Evolutionary conservation across 768 basidiomycete genomes (phyloP).

Genomic region (Hygrophoropsis aurantiaca): DNA sequence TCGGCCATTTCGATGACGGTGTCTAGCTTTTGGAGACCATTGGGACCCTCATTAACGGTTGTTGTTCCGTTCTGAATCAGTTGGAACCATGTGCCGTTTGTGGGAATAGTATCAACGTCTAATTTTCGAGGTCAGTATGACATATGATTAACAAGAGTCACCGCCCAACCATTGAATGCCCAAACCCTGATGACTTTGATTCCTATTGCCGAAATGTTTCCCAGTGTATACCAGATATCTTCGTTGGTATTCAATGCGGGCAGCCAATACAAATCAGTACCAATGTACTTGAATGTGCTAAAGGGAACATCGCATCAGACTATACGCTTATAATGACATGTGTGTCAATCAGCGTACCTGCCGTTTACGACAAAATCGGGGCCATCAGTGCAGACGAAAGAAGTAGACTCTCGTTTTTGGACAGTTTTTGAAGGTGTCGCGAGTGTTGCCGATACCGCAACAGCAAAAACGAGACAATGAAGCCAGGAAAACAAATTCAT

Average conservation of each 20-base stretch:
- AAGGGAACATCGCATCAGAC: conserved; percentile 25
- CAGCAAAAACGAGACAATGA: conserved; percentile 24
- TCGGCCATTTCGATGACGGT: conserved; percentile 54
- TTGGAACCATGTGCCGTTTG: conserved; percentile 66
- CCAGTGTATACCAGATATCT: conserved; percentile 59
- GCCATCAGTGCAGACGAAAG: conserved; percentile 46
- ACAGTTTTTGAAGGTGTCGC: conserved; percentile 32
- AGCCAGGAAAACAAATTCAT: conserved; percentile 37
- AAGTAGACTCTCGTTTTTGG: conserved; percentile 27
- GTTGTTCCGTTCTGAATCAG: conserved; percentile 53
- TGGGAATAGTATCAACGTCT: conserved; percentile 55
- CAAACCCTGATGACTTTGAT: conserved; percentile 64
- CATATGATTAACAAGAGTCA: background rate
- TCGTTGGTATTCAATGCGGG: conserved; percentile 47
- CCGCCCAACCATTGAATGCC: conserved; percentile 65
- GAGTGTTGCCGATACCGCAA: conserved; percentile 30
- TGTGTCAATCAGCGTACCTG: conserved; percentile 32
- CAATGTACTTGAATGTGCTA: conserved; percentile 43
- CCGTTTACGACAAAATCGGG: conserved; percentile 56
- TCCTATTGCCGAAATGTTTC: conserved; percentile 54
- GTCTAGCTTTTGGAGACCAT: conserved; percentile 64
- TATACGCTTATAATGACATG: background rate
- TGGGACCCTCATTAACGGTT: conserved; percentile 57
- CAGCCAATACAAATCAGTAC: conserved; percentile 73
- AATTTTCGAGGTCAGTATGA: background rate